A percentile compares a stretch with the other conserved stretches of the same genome.
These are phyloP conservation scores for Pelargonium citronellum DNA, from an alignment of 441 rosid genomes.

Conservation along the genomic window DNA sequence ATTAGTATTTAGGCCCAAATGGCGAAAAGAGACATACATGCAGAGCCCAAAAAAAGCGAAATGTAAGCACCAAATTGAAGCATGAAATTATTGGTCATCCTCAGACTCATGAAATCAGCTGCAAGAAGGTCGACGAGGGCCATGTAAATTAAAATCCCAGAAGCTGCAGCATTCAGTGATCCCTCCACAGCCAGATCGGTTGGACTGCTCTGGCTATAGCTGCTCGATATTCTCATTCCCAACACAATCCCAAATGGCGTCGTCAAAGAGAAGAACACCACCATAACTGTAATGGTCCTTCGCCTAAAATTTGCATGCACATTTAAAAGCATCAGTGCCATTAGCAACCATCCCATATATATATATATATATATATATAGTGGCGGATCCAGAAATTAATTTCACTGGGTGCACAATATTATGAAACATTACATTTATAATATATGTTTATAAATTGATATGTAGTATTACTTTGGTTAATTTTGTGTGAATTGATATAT, in stretches of 20 bases:
- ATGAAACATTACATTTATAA: no score
- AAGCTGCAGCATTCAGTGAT: neutral
- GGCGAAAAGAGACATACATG: neutral
- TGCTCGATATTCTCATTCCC: neutral
- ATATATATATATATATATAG: no score
- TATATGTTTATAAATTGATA: no score
- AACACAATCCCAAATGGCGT: neutral
- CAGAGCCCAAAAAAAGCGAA: neutral
- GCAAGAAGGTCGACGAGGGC: neutral
- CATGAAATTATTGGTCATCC: neutral
- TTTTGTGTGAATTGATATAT: no score
- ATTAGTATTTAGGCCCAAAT: neutral
- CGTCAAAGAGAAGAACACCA: neutral
- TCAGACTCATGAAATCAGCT: neutral
- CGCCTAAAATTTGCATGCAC: neutral
- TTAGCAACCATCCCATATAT: no score
- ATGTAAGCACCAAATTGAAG: neutral
- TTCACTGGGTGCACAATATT: no score
- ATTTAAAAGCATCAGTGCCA: no score
- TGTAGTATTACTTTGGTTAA: no score
- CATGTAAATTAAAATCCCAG: neutral
- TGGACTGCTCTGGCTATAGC: neutral
- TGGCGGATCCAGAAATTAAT: no score
- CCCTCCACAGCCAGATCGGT: neutral
- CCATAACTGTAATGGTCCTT: neutral